phyloP scores from a whole-genome alignment of 441 rosid species.

The Euphorbia schlechtendalii region DNA sequence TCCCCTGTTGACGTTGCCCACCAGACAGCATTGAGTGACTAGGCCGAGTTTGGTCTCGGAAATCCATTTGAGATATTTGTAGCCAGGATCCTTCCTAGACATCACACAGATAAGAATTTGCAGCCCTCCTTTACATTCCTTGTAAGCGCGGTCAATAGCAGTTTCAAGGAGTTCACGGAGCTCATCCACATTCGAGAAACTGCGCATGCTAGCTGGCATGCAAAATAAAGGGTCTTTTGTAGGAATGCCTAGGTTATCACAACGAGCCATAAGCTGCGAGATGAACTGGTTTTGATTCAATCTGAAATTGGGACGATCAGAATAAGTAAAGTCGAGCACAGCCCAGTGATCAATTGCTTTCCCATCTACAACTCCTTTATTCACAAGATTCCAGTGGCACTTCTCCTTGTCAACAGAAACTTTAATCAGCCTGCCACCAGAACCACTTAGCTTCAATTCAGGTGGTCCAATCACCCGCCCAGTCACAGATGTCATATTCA shows the following conservation, averaged over 20 bases:
- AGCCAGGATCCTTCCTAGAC: conserved; percentile 54
- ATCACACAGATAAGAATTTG: conserved; percentile 68
- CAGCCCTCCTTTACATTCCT: conserved; percentile 26
- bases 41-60: conserved; percentile 67
- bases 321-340: conserved; percentile 49
- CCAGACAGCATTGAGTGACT: conserved; percentile 76
- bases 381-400: conserved; percentile 77
- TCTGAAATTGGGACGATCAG: conserved; percentile 19
- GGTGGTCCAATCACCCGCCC: conserved; percentile 83
- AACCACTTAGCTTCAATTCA: conserved; percentile 41
- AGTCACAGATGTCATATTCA: conserved; percentile 46
- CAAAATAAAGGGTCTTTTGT: conserved; percentile 42
- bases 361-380: conserved; percentile 58
- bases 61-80: conserved; percentile 73
- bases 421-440: conserved; percentile 32
- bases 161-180: conserved; percentile 39
- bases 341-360: conserved; percentile 61
- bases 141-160: conserved; percentile 24
- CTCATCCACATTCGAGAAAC: conserved; percentile 29
- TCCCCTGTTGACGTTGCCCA: conserved; percentile 30
- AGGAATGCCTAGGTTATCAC: conserved; percentile 49
- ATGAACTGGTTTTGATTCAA: conserved; percentile 30
- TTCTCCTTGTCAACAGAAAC: conserved; percentile 51
- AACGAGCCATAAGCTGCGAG: conserved; percentile 34
- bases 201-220: conserved; percentile 35